Evolutionary conservation across 2,329 filamentous ascomycete genomes (phyloP), one percentile per base, ranked within the genome.

Genomic region (Coniochaeta ligniaria): DNA sequence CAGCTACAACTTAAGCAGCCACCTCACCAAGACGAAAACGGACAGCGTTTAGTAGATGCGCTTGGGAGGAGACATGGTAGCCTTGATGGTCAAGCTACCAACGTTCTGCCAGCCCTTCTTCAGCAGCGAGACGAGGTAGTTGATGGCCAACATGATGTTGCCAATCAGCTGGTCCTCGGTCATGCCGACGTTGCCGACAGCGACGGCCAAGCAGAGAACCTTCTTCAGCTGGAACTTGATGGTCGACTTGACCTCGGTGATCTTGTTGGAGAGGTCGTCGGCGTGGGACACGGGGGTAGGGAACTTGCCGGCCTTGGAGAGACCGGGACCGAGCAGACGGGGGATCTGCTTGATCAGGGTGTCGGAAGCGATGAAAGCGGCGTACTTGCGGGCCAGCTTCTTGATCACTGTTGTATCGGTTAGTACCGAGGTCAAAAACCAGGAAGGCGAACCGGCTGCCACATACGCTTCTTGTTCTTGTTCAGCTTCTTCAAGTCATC

Each of bases 71-170:
- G 92, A 96, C 95, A 99, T 99, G 84, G 91, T 91, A 83, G 95
- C 95, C 91, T 99, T 99, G 87, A 99, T 95, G 78, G 93, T 96
- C 83, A 99, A 87, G 86, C 90, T 95, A 78, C 95, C 95, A 75
- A 99, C 95, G 88, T 99, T 99, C 87, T 99, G 95, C 95, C 95
- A 99, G 79, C 95, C 95, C 91, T 99, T 99, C 92, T 99, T 99
- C 78, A 99, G 85, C 72, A 99, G 86, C 68, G 92, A 97, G 79
- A 99, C 94, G 69, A 99, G 89, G 88, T 99, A 99, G 91, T 99
- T 99, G 89, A 99, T 98, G 81, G 94, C 87, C 83, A 99, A 83
- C 95, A 99, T 99, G 83, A 98, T 93, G 90, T 99, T 99, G 77
- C 86, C 90, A 71, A 99, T 89, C 70, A 99, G 84, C 85, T 97